A percentile compares a stretch with the other conserved stretches of the same genome.
phyloP scores from a whole-genome alignment of 2,329 filamentous ascomycete genomes.

The Fusarium clavum region DNA sequence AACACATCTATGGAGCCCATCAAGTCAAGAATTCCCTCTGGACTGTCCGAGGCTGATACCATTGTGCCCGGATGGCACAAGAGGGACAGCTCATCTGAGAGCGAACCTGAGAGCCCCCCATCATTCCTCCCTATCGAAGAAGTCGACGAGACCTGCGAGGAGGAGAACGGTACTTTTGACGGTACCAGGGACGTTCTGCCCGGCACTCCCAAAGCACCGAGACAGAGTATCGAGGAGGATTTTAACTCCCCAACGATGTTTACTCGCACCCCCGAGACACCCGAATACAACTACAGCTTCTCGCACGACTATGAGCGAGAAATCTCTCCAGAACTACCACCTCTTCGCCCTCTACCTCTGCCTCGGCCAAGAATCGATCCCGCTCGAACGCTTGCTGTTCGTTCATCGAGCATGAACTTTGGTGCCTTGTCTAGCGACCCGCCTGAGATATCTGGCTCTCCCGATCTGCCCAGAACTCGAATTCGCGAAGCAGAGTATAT shows the following conservation, averaged over 20 bases:
- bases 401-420: slow-evolving; percentile 52
- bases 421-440: slow-evolving; percentile 57
- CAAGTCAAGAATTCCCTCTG: slow-evolving; percentile 39
- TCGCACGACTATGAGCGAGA: slow-evolving; percentile 42
- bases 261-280: slow-evolving; percentile 35
- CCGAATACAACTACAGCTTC: slow-evolving; percentile 34
- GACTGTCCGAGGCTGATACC: slow-evolving; percentile 43
- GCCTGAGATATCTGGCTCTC: slow-evolving; percentile 59
- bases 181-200: slow-evolving; percentile 29
- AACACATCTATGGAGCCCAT: slow-evolving; percentile 13
- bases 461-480: slow-evolving; percentile 47
- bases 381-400: slow-evolving; percentile 55
- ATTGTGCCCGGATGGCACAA: slow-evolving; percentile 33
- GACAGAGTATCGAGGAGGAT: slow-evolving; percentile 32
- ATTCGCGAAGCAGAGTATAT: slow-evolving; percentile 51
- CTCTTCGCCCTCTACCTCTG: slow-evolving; percentile 46
- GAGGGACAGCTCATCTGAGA: slow-evolving; percentile 20
- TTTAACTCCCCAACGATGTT: slow-evolving; percentile 18
- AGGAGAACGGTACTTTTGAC: slow-evolving; percentile 25
- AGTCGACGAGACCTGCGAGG: slow-evolving; percentile 22
- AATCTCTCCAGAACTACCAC: slow-evolving; percentile 53
- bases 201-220: slow-evolving; percentile 24
- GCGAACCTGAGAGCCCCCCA: slow-evolving; percentile 25
- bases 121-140: slow-evolving; percentile 40
- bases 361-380: slow-evolving; percentile 48